Evolutionary conservation across 306 rosid species (phyloP).

Genomic region (Delonix regia): DNA sequence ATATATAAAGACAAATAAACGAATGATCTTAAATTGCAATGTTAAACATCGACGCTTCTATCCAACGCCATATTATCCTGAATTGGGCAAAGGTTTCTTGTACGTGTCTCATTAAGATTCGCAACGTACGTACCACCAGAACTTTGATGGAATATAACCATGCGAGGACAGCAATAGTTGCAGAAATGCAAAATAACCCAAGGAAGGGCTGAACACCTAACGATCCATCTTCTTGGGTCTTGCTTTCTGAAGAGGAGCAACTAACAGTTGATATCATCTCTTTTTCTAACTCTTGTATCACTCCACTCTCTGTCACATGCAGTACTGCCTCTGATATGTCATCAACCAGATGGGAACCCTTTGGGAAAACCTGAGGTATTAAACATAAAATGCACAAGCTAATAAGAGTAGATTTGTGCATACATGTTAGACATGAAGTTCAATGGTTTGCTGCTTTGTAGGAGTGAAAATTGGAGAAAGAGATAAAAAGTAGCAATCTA

Average conservation of each 20-base stretch:
- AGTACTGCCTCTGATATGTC: background rate
- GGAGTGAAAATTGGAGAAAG: slow-evolving; percentile 20
- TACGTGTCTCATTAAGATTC: background rate
- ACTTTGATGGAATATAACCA: background rate
- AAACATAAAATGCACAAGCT: too few species aligned
- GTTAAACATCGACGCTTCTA: background rate
- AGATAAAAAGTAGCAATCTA: background rate
- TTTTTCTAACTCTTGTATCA: background rate
- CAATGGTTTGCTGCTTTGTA: background rate
- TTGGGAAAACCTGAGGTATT: background rate
- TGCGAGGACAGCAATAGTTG: background rate
- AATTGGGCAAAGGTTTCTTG: background rate
- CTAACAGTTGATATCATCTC: background rate
- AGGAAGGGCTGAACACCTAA: slow-evolving; percentile 6
- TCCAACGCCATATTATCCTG: background rate
- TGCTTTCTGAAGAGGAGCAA: background rate
- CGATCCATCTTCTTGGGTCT: background rate
- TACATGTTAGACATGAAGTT: background rate
- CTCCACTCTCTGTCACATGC: background rate
- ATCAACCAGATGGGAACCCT: background rate
- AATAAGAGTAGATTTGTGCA: too few species aligned
- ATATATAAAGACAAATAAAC: too few species aligned
- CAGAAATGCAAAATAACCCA: background rate
- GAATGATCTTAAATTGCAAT: too few species aligned
- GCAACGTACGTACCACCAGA: background rate